phyloP scores from a whole-genome alignment of 2,329 filamentous ascomycete species.

The Colletotrichum chlorophyti region DNA sequence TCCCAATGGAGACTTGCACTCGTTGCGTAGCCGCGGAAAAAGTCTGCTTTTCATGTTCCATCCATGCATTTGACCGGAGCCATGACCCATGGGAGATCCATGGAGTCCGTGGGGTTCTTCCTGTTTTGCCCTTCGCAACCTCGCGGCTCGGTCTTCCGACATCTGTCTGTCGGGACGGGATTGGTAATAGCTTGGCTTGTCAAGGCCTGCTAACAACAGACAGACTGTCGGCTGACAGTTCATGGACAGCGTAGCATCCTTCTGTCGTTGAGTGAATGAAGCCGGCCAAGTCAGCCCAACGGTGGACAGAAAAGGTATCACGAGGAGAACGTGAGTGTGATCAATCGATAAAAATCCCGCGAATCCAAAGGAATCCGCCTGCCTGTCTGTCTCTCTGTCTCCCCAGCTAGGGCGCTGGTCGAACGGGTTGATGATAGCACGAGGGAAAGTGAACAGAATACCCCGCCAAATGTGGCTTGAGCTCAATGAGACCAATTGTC shows the following conservation, averaged over 20 bases:
- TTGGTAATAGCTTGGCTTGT: constrained; percentile 7
- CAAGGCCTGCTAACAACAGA: background rate
- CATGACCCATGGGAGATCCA: constrained; percentile 27
- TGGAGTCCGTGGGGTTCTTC: constrained; percentile 21
- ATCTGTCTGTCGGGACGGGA: constrained; percentile 12
- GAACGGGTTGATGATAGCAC: background rate
- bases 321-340: background rate
- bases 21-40: constrained; percentile 16
- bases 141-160: constrained; percentile 24
- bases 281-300: background rate
- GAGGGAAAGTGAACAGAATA: constrained; percentile 4
- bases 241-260: background rate
- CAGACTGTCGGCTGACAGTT: background rate
- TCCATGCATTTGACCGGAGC: constrained; percentile 11
- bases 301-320: background rate
- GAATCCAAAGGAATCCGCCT: background rate
- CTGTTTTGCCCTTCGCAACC: constrained; percentile 3
- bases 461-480: constrained; percentile 27
- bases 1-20: constrained; percentile 8
- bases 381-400: too few species aligned
- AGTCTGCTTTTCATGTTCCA: constrained; percentile 9
- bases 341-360: background rate
- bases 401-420: background rate
- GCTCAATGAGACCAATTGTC: constrained; percentile 1
- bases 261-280: background rate